phyloP scores from a whole-genome alignment of 225 moss, liverwort and hornwort species.

The Physcomitrium patens region DNA sequence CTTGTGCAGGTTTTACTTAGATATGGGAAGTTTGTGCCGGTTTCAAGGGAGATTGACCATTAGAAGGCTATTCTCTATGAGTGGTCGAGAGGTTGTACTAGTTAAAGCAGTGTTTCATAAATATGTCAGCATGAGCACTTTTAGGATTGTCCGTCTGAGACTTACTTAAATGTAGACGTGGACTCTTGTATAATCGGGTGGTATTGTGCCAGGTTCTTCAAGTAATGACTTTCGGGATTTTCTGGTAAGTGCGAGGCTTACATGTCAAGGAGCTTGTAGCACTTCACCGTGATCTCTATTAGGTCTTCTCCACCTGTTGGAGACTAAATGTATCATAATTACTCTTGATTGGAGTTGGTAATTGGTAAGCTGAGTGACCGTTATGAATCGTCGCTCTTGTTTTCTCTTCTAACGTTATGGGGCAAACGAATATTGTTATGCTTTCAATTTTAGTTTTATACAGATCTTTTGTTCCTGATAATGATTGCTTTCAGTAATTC shows the following conservation, averaged over 20 bases:
- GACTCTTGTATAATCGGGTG: constrained; percentile 49
- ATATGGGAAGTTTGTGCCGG: constrained; percentile 57
- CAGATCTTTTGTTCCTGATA: no score
- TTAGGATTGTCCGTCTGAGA: constrained; percentile 29
- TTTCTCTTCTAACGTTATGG: no score
- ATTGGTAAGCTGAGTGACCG: constrained; percentile 22
- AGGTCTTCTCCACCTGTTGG: constrained; percentile 43
- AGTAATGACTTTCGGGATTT: constrained; percentile 34
- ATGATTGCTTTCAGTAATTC: no score
- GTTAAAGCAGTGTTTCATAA: constrained; percentile 39
- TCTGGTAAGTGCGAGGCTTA: constrained; percentile 34
- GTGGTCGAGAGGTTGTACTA: constrained; percentile 42
- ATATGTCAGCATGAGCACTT: constrained; percentile 40
- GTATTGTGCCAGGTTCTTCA: constrained; percentile 44
- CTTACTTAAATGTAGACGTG: constrained; percentile 46
- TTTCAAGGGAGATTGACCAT: constrained; percentile 43
- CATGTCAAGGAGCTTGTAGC: constrained; percentile 36
- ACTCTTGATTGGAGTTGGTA: constrained; percentile 38
- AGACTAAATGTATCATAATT: constrained; percentile 54
- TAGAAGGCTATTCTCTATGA: constrained; percentile 29
- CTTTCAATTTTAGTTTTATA: no score
- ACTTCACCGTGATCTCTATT: constrained; percentile 34
- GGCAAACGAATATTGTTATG: no score
- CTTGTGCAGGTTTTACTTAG: constrained; percentile 46
- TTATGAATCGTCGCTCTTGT: background rate